Evolutionary conservation across 164 flowering plant species (phyloP), one percentile per base, ranked within the genome.

Genomic region (Aristolochia fimbriata): DNA sequence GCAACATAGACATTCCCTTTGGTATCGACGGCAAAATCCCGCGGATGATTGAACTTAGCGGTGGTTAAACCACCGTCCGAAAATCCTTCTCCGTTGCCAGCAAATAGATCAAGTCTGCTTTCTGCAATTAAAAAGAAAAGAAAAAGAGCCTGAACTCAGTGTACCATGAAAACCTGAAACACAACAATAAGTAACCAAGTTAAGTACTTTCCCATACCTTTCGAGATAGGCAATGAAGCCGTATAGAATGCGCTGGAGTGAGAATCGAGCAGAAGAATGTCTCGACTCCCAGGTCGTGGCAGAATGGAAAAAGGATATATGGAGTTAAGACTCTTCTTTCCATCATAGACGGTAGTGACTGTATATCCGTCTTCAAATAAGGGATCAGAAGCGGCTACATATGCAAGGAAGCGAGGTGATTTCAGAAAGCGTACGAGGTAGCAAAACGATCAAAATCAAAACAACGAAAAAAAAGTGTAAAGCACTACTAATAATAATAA

Each of bases 1-100:
- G 91, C 91, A 55, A 89, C 94, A 68, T 85, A 89, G 7, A 89
- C 62, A 66, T 85, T 89, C 60, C 90, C 90, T 43, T 59, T 80
- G 10, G 46, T 12, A 77, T 89, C 94, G 60, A 87, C 78, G 0
- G 91, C 81, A 63, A 89, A 82, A 73, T 84, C 82, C 31, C 72
- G 71, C 0, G 94, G 97, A 21, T 57, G 69, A 49, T 65, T 47
- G 55, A 86, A 85, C 71, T 16, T 73, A 14, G 88, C 84, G 20
- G 73, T 66, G 5, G 15, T 8, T 61, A 66, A 47, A 48, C 74
- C 80, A 4, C 97, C 97, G 56, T 89, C 97, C 7, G 66, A 25
- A 64, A 70, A 80, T 50, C 85, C 87, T 13, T 17, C 49, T 4
- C 81, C 83, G 55, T 76, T 70, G 12, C 94, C 94, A 2, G 86